These are phyloP conservation scores for Murraya paniculata DNA, from an alignment of 345 rosid genomes.

Conservation along the genomic window DNA sequence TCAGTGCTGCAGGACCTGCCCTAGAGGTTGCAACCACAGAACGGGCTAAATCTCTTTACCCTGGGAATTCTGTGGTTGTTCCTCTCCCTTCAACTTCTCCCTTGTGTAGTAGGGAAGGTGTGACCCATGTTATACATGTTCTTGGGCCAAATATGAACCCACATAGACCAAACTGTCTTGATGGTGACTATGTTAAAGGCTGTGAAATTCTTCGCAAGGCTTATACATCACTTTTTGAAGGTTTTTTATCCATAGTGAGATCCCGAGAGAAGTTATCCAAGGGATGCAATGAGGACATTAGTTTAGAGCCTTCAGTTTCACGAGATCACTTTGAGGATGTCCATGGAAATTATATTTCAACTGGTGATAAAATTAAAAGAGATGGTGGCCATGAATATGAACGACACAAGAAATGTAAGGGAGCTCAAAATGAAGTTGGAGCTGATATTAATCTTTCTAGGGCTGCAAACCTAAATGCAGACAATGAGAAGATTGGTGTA, in stretches of 20 bases:
- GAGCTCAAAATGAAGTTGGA: constrained; percentile 29
- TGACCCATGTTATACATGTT: constrained; percentile 89
- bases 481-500: constrained; percentile 25
- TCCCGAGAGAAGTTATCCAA: constrained; percentile 33
- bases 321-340: constrained; percentile 20
- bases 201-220: constrained; percentile 68
- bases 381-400: constrained; percentile 28
- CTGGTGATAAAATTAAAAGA: constrained; percentile 42
- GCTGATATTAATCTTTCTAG: constrained; percentile 14
- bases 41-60: constrained; percentile 55
- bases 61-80: constrained; percentile 77
- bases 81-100: constrained; percentile 82
- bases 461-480: constrained; percentile 23
- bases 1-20: constrained; percentile 67
- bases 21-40: constrained; percentile 65
- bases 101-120: constrained; percentile 61
- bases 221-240: constrained; percentile 76
- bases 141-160: constrained; percentile 99
- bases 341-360: constrained; percentile 14
- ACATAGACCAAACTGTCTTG: constrained; percentile 68
- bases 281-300: constrained; percentile 23
- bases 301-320: constrained; percentile 8
- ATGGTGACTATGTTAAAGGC: constrained; percentile 66
- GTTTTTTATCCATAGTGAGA: constrained; percentile 50
- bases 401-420: constrained; percentile 56